A percentile compares a stretch with the other conserved stretches of the same genome.
Evolutionary conservation across 169 alveolate species (phyloP).

Genomic region (Cryptosporidium sp.): DNA sequence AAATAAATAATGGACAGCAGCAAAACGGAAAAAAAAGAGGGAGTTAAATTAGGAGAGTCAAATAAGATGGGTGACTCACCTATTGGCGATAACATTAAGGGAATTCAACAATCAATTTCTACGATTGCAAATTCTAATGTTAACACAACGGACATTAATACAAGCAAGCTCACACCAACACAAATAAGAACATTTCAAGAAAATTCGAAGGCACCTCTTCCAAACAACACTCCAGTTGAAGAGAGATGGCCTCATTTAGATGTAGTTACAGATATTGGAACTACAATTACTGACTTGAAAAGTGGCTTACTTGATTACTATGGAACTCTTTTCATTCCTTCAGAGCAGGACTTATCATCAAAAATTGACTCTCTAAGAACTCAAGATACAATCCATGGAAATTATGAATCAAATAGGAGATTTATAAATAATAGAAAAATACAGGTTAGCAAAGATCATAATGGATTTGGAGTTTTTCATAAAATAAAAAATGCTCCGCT

Average conservation of each 20-base stretch:
- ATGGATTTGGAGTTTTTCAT: conserved; percentile 60
- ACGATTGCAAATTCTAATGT: conserved; percentile 13
- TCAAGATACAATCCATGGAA: conserved; percentile 38
- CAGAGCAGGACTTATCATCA: conserved; percentile 47
- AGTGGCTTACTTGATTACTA: conserved; percentile 42
- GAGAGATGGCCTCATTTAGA: conserved; percentile 71
- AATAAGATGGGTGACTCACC: conserved; percentile 30
- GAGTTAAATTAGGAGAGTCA: background rate
- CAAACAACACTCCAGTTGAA: conserved; percentile 47
- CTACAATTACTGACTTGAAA: conserved; percentile 60
- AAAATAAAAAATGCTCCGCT: conserved; percentile 42
- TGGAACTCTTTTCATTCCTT: conserved; percentile 62
- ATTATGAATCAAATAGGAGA: conserved; percentile 21
- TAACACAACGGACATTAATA: conserved; percentile 19
- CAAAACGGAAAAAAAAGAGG: conserved; percentile 12
- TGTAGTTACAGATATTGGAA: conserved; percentile 51
- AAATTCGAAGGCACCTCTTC: conserved; percentile 30
- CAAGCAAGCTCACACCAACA: conserved; percentile 45
- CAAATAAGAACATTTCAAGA: conserved; percentile 46
- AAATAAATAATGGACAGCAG: conserved; percentile 1
- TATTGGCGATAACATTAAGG: conserved; percentile 45
- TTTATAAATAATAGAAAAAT: conserved; percentile 7
- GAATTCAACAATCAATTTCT: conserved; percentile 24
- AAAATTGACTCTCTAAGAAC: conserved; percentile 70
- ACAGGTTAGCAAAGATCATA: conserved; percentile 24